Evolutionary conservation across 805 yeast species (phyloP).

Genomic region (Suhomyces tanzawaensis): DNA sequence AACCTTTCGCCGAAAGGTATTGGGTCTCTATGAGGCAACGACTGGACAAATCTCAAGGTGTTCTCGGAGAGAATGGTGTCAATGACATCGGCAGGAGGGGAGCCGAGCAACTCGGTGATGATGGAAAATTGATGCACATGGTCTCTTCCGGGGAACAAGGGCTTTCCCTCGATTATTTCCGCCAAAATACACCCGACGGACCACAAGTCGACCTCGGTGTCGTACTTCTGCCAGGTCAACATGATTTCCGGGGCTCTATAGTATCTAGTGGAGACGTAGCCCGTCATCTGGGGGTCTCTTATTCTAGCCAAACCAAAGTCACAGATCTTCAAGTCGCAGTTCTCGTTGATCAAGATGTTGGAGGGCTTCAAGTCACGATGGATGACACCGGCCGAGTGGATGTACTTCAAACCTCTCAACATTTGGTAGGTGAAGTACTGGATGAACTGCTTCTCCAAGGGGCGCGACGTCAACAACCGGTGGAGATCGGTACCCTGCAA

Average conservation of each 20-base stretch:
- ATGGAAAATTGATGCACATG: conserved; percentile 98
- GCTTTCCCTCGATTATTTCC: conserved; percentile 96
- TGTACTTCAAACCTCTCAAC: conserved; percentile 82
- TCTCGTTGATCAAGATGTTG: conserved; percentile 81
- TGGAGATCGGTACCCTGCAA: conserved; percentile 96
- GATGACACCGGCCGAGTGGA: conserved; percentile 88
- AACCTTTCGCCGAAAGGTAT: conserved; percentile 82
- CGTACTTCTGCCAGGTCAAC: conserved; percentile 98
- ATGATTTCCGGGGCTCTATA: conserved; percentile 98
- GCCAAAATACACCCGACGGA: conserved; percentile 96
- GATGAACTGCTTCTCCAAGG: conserved; percentile 92
- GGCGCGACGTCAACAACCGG: conserved; percentile 84
- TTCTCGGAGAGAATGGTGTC: conserved; percentile 95
- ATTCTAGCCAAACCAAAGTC: conserved; percentile 95
- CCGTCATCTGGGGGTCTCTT: conserved; percentile 99
- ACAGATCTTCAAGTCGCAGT: conserved; percentile 87
- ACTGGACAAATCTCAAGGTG: conserved; percentile 88
- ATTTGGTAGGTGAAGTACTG: conserved; percentile 97
- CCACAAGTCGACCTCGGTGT: conserved; percentile 97
- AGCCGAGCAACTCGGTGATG: conserved; percentile 92
- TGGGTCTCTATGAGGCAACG: conserved; percentile 92
- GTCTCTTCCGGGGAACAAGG: conserved; percentile 96
- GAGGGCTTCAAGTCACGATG: conserved; percentile 87
- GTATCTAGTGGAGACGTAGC: conserved; percentile 92
- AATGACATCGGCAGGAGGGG: conserved; percentile 95